These are phyloP conservation scores for Kregervanrija delftensis DNA, from an alignment of 805 yeast species.

Conservation along the genomic window DNA sequence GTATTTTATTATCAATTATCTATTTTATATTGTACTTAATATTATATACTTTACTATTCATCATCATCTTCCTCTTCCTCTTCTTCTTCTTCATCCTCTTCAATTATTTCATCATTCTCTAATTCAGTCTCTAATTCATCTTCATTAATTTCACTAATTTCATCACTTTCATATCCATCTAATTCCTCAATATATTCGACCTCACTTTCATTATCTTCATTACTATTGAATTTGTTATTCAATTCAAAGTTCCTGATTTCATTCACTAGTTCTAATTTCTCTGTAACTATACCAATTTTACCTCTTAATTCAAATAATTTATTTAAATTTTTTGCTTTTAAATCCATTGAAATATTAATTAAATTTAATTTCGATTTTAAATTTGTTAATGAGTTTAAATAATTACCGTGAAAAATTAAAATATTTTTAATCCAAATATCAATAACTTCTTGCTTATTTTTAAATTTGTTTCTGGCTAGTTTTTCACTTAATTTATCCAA, in stretches of 20 bases:
- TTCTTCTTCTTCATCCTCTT: conserved; percentile 19
- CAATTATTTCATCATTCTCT: conserved; percentile 18
- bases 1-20: no score
- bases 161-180: conserved; percentile 33
- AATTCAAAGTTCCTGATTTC: conserved; percentile 30
- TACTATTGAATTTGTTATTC: conserved; percentile 23
- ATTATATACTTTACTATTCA: neutral
- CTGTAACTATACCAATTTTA: conserved; percentile 39
- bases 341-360: conserved; percentile 40
- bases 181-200: conserved; percentile 72
- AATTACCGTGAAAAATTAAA: conserved; percentile 47
- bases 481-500: conserved; percentile 48
- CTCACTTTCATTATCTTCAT: conserved; percentile 35
- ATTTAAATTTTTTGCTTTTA: conserved; percentile 42
- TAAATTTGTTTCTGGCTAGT: conserved; percentile 37
- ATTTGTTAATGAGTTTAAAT: conserved; percentile 39
- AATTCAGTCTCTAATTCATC: conserved; percentile 15
- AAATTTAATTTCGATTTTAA: conserved; percentile 35
- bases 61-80: conserved; percentile 16
- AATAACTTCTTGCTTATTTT: conserved; percentile 36
- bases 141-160: conserved; percentile 11
- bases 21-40: no score
- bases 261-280: conserved; percentile 34
- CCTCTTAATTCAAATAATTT: conserved; percentile 46
- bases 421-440: conserved; percentile 54